Percentiles rank a stretch among this genome's conserved stretches.
Evolutionary conservation across 2,329 filamentous ascomycete species (phyloP).

Genomic region (Hymenotorrendiella dingleyae): DNA sequence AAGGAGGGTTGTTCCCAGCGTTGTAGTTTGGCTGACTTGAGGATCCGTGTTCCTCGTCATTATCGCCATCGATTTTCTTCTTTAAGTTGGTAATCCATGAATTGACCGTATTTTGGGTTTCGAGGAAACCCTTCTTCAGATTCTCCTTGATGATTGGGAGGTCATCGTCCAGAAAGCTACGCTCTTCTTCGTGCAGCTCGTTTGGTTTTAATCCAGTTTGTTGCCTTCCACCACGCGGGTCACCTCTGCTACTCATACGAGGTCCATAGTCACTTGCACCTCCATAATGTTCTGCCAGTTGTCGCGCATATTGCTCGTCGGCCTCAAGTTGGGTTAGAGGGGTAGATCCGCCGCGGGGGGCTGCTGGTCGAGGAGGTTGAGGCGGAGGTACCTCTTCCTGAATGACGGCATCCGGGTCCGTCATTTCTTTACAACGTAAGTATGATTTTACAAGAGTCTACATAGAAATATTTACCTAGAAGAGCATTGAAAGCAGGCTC

Average conservation of each 20-base stretch:
- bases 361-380: constrained; percentile 72
- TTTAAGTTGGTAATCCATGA: constrained; percentile 86
- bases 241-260: constrained; percentile 35
- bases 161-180: constrained; percentile 94
- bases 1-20: constrained; percentile 29
- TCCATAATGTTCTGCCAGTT: constrained; percentile 82
- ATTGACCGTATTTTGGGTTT: constrained; percentile 91
- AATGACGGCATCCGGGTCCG: constrained; percentile 63
- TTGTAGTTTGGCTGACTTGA: constrained; percentile 25
- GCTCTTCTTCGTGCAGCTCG: constrained; percentile 54
- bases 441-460: not conserved
- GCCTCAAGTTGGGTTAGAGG: constrained; percentile 77
- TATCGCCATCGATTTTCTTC: constrained; percentile 89
- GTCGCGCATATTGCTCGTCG: constrained; percentile 86
- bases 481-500: constrained; percentile 95
- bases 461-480: constrained; percentile 51
- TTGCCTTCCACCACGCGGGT: constrained; percentile 39
- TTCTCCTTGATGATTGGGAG: constrained; percentile 90
- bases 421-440: constrained; percentile 54
- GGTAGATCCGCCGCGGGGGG: constrained; percentile 42
- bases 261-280: constrained; percentile 53
- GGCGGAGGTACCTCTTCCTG: constrained; percentile 59
- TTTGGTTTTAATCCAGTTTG: constrained; percentile 51
- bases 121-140: constrained; percentile 86
- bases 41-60: constrained; percentile 41